These are phyloP conservation scores for Rachicladosporium sp. DNA, from an alignment of 2,329 filamentous ascomycete species.

Conservation along the genomic window DNA sequence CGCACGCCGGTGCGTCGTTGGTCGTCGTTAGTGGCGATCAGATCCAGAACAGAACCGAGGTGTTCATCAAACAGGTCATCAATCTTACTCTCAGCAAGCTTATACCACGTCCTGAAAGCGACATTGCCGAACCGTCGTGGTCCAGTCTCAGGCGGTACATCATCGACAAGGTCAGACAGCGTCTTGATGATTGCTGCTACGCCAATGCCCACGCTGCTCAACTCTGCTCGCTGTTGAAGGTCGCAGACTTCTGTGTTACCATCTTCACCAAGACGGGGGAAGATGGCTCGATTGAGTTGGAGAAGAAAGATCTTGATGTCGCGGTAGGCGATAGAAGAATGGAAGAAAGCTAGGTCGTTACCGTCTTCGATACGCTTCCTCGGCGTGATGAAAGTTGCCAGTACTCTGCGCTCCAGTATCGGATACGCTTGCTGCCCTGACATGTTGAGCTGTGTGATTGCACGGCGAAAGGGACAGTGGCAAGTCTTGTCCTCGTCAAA, in stretches of 20 bases:
- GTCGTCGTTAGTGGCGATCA: conserved; percentile 12
- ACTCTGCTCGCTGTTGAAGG: conserved; percentile 3
- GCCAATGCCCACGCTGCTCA: conserved; percentile 20
- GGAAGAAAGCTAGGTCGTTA: conserved; percentile 68
- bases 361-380: conserved; percentile 75
- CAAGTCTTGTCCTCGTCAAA: background rate
- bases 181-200: conserved; percentile 35
- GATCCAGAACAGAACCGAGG: conserved; percentile 18
- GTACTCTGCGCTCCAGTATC: background rate
- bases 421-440: background rate
- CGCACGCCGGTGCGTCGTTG: conserved; percentile 2
- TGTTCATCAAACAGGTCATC: conserved; percentile 31
- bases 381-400: conserved; percentile 34
- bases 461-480: background rate
- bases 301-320: conserved; percentile 80
- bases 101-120: conserved; percentile 76
- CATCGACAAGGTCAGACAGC: conserved; percentile 54
- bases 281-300: conserved; percentile 79
- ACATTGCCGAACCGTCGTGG: conserved; percentile 86
- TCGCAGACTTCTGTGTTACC: conserved; percentile 14
- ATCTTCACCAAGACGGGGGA: conserved; percentile 47
- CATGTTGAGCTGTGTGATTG: background rate
- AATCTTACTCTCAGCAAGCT: conserved; percentile 50
- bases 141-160: conserved; percentile 68
- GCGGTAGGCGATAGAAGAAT: conserved; percentile 68